Evolutionary conservation across 257 asterid species (phyloP), one percentile per base, ranked within the genome.

Genomic region (Penstemon newberryi): DNA sequence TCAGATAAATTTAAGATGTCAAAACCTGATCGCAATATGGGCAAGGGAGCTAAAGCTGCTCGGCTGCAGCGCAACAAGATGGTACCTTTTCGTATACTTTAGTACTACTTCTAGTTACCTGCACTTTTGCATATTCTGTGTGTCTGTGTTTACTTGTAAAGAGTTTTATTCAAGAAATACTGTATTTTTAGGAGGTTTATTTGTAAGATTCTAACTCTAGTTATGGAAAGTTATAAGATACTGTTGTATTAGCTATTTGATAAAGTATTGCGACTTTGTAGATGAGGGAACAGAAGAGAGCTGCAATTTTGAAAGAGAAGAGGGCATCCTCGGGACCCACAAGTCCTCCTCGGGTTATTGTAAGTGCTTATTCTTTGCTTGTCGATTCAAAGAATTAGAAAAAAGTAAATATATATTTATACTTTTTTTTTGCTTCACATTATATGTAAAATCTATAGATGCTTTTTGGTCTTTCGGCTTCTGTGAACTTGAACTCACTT

Each of bases 271-370:
- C 54, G 56, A 44, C 55, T 63, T 63, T 80, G 69, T 73, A 93
- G 99, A 62, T 84, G 77, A 90, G 89, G 81, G 96, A 91, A 63
- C 91, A 94, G 76, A 91, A 85, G 76, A 83, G 84, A 66, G 90
- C 87, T 0, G 96, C 91, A 2, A 50, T 86, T 46, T 74, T 87
- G 83, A 86, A 87, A 76, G 95, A 89, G 87, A 94, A 89, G 83
- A 87, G 96, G 80, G 90, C 91, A 44, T 66, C 74, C 10, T 82
- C 91, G 4, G 97, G 96, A 59, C 73, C 92, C 37, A 79, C 77
- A 18, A 82, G 91, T 67, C 91, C 98, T 40, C 99, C 97, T 15
- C 95, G 96, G 56, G 88, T 94, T 67, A 81, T 94, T 70, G 99
- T 91, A 75, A 80, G 92, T 69, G 56, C 56, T 42, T 4, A 40